Evolutionary conservation across 2,329 filamentous ascomycete species (phyloP).

Genomic region (Fusarium sp.): DNA sequence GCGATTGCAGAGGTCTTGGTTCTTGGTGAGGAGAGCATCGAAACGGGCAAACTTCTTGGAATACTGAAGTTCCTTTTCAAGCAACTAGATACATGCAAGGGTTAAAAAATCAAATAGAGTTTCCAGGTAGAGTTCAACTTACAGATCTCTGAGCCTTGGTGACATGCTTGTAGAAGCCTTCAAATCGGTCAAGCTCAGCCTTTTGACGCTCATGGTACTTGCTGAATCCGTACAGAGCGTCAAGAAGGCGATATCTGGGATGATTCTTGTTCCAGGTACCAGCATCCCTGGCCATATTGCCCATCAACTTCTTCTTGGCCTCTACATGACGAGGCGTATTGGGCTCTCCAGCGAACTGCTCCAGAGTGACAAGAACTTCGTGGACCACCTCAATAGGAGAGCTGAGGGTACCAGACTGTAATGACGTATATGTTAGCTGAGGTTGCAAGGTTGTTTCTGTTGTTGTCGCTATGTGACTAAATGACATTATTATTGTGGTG

Average conservation of each 20-base stretch:
- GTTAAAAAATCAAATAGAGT: not conserved
- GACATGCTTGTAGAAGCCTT: slow-evolving; percentile 52
- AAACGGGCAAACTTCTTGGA: slow-evolving; percentile 63
- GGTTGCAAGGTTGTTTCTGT: not conserved
- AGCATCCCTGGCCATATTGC: slow-evolving; percentile 44
- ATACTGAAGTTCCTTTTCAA: slow-evolving; percentile 69
- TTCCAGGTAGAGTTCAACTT: not conserved
- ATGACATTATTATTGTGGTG: not conserved
- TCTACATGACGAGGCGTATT: slow-evolving; percentile 44
- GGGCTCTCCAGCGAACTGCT: slow-evolving; percentile 39
- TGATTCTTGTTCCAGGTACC: slow-evolving; percentile 53
- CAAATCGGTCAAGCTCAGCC: slow-evolving; percentile 52
- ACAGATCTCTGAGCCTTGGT: slow-evolving; percentile 50
- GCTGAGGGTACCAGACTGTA: slow-evolving; percentile 17
- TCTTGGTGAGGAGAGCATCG: slow-evolving; percentile 57
- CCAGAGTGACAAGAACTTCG: slow-evolving; percentile 43
- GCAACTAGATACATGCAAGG: slow-evolving; percentile 48
- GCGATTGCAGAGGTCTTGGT: slow-evolving; percentile 59
- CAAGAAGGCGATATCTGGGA: slow-evolving; percentile 54
- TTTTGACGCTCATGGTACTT: slow-evolving; percentile 51
- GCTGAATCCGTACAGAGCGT: slow-evolving; percentile 54
- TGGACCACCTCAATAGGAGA: slow-evolving; percentile 44
- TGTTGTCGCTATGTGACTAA: not conserved
- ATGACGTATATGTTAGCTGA: slow-evolving; percentile 16
- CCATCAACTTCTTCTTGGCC: slow-evolving; percentile 48